Evolutionary conservation across 352 stramenopile genomes (phyloP).

Genomic region (Pythium diclinum): DNA sequence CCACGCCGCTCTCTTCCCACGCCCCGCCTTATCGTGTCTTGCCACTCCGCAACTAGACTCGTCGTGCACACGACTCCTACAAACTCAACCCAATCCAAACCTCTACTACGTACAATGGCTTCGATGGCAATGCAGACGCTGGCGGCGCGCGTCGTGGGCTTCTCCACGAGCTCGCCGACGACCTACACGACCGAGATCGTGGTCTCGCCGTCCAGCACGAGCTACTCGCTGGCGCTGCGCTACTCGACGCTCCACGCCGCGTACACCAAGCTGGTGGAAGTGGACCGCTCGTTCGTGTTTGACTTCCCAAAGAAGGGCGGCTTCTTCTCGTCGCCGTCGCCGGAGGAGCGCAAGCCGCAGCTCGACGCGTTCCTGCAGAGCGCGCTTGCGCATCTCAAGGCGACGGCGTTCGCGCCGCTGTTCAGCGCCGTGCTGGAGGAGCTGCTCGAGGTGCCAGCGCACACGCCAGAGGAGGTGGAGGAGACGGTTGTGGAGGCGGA

Average conservation of each 20-base stretch:
- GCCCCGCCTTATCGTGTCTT: no score
- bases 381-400: conserved; percentile 50
- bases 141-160: conserved; percentile 44
- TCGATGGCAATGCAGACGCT: conserved; percentile 21
- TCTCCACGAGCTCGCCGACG: conserved; percentile 39
- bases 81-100: no score
- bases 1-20: no score
- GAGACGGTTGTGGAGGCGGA: conserved; percentile 21
- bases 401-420: conserved; percentile 35
- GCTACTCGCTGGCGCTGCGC: conserved; percentile 51
- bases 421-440: conserved; percentile 49
- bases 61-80: not conserved
- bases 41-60: conserved; percentile 10
- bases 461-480: conserved; percentile 23
- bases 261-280: conserved; percentile 44
- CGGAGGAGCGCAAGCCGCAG: conserved; percentile 51
- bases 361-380: conserved; percentile 63
- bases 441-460: conserved; percentile 48
- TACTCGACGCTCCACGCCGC: conserved; percentile 66
- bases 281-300: conserved; percentile 53
- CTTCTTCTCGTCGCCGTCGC: conserved; percentile 57
- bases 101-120: not conserved
- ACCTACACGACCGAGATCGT: conserved; percentile 60
- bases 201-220: conserved; percentile 21
- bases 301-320: conserved; percentile 61